These are phyloP conservation scores for Chaetomium tenue DNA, from an alignment of 495 filamentous ascomycete genomes.

Conservation along the genomic window DNA sequence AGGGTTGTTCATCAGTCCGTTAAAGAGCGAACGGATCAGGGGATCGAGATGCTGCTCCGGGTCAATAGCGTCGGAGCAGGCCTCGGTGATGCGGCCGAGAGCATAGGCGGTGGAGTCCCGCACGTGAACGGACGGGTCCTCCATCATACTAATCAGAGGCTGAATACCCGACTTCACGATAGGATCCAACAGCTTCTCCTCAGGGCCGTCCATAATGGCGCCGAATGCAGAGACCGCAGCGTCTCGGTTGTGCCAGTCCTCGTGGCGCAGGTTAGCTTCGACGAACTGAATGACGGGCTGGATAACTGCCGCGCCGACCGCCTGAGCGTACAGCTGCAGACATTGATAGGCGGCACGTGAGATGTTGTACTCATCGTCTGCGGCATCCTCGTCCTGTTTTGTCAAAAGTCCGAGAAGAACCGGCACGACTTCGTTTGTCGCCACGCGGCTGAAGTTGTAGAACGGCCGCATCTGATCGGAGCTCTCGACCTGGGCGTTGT, in stretches of 20 bases:
- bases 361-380: slow-evolving; percentile 95
- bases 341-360: slow-evolving; percentile 95
- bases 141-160: slow-evolving; percentile 93
- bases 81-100: slow-evolving; percentile 91
- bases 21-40: slow-evolving; percentile 84
- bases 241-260: slow-evolving; percentile 91
- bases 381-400: slow-evolving; percentile 95
- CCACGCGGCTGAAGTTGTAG: slow-evolving; percentile 88
- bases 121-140: slow-evolving; percentile 81
- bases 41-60: slow-evolving; percentile 73
- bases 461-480: slow-evolving; percentile 76
- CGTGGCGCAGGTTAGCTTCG: slow-evolving; percentile 80
- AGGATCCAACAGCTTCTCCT: slow-evolving; percentile 81
- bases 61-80: slow-evolving; percentile 84
- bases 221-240: slow-evolving; percentile 98
- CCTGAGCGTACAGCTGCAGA: slow-evolving; percentile 89
- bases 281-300: slow-evolving; percentile 83
- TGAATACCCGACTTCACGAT: slow-evolving; percentile 91
- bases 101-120: slow-evolving; percentile 97
- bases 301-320: slow-evolving; percentile 77
- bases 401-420: slow-evolving; percentile 85
- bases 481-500: slow-evolving; percentile 81
- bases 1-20: slow-evolving; percentile 81
- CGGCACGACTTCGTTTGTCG: slow-evolving; percentile 87
- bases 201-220: slow-evolving; percentile 97